Conservation (phyloP, 495 filamentous ascomycete species). For the Penicillium lagena region DNA sequence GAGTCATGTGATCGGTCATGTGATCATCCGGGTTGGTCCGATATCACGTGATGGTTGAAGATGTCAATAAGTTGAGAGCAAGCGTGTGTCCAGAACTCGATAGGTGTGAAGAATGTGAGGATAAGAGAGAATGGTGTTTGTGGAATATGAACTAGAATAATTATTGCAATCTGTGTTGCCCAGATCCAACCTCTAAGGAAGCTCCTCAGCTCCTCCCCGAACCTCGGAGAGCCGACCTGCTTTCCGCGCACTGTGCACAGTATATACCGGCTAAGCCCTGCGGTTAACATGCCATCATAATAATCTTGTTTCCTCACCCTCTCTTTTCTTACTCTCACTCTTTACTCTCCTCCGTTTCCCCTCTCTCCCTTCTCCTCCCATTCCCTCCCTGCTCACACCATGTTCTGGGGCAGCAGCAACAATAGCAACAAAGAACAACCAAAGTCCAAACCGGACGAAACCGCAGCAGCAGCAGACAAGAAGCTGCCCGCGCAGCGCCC, state of each 20-base stretch:
- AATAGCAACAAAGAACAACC: conserved; percentile 48
- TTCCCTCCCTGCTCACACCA: conserved; percentile 7
- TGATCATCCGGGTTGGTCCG: conserved; percentile 21
- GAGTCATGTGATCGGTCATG: conserved; percentile 10
- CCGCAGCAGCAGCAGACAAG: conserved; percentile 44
- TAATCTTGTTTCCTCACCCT: background rate
- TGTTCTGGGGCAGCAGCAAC: conserved; percentile 40
- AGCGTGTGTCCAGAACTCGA: too few relatives aligned
- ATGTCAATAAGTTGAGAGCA: too few relatives aligned
- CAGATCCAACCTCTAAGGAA: too few relatives aligned
- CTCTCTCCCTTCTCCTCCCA: background rate
- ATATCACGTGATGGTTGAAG: conserved; percentile 2
- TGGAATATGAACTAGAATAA: too few relatives aligned
- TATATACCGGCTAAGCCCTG: too few relatives aligned
- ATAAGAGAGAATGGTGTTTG: too few relatives aligned
- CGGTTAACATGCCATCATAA: background rate
- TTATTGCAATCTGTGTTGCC: too few relatives aligned
- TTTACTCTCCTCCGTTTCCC: background rate
- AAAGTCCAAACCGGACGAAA: conserved; percentile 9
- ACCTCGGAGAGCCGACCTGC: too few relatives aligned
- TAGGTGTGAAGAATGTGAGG: too few relatives aligned
- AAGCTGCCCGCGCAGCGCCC: conserved; percentile 66
- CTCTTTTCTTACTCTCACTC: background rate
- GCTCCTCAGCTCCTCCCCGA: too few relatives aligned
- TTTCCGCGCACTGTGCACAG: too few relatives aligned